Percentiles rank a stretch among this genome's conserved stretches.
These are phyloP conservation scores for Aspergillus proliferans DNA, from an alignment of 2,329 filamentous ascomycete genomes.

Conservation along the genomic window DNA sequence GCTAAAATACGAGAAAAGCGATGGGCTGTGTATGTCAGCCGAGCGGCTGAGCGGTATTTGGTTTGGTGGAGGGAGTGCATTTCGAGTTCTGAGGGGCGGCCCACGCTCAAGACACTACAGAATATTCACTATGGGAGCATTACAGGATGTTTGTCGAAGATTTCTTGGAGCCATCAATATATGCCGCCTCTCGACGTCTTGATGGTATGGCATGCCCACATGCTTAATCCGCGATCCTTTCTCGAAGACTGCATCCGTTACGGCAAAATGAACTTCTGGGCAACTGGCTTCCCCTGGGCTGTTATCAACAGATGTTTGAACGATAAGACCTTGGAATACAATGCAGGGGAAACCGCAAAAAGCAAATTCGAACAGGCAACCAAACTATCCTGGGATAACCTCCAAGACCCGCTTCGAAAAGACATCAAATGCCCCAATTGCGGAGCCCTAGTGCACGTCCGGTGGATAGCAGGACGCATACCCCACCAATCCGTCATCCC, in stretches of 20 bases:
- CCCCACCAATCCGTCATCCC: conserved; percentile 13
- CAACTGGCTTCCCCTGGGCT: conserved; percentile 60
- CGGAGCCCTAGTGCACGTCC: conserved; percentile 34
- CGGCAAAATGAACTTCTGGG: conserved; percentile 54
- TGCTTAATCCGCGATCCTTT: conserved; percentile 69
- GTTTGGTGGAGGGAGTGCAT: conserved; percentile 54
- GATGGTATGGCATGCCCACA: conserved; percentile 74
- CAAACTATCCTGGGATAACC: conserved; percentile 54
- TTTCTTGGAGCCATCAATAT: conserved; percentile 36
- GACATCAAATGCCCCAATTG: conserved; percentile 54
- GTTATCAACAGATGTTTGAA: conserved; percentile 55
- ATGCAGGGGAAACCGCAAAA: conserved; percentile 40
- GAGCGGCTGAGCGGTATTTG: conserved; percentile 63
- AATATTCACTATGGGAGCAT: conserved; percentile 28
- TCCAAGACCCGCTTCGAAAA: conserved; percentile 47
- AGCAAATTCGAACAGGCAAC: conserved; percentile 45
- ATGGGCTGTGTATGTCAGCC: conserved; percentile 64
- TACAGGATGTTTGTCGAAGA: conserved; percentile 13
- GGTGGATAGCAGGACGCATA: conserved; percentile 51
- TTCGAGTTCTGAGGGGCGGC: conserved; percentile 5
- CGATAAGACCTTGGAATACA: conserved; percentile 52
- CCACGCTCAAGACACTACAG: conserved; percentile 13
- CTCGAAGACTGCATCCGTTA: conserved; percentile 65
- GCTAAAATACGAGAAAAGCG: conserved; percentile 62
- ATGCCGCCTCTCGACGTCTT: conserved; percentile 64